Conservation (phyloP, 2,329 filamentous ascomycete species). For the Emmonsiellopsis sp. region DNA sequence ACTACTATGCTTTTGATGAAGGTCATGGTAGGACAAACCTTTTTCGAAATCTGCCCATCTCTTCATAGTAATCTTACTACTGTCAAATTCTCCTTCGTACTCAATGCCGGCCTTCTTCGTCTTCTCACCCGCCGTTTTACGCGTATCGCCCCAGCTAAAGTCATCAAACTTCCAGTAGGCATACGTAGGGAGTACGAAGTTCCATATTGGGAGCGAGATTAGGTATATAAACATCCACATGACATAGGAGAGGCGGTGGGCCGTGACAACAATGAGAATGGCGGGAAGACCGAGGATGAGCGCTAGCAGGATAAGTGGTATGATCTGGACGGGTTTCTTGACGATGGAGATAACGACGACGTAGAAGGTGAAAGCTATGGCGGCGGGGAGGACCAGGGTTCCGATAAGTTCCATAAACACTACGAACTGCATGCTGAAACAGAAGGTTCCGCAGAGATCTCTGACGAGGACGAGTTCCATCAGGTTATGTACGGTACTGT, state of each 20-base stretch:
- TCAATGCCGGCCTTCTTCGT: slow-evolving; percentile 78
- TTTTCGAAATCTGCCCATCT: slow-evolving; percentile 94
- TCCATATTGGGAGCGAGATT: slow-evolving; percentile 88
- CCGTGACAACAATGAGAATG: slow-evolving; percentile 83
- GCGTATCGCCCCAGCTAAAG: slow-evolving; percentile 97
- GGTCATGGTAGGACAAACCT: slow-evolving; percentile 34
- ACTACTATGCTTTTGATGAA: neutral
- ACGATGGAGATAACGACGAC: slow-evolving; percentile 84
- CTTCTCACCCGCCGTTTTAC: slow-evolving; percentile 87
- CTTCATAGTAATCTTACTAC: slow-evolving; percentile 99
- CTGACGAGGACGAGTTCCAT: slow-evolving; percentile 95
- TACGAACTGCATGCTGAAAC: slow-evolving; percentile 99
- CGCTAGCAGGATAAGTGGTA: slow-evolving; percentile 78
- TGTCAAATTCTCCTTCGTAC: slow-evolving; percentile 93
- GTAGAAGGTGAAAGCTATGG: slow-evolving; percentile 95
- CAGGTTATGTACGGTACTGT: slow-evolving; percentile 96
- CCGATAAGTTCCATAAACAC: slow-evolving; percentile 92
- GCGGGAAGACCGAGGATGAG: slow-evolving; percentile 91
- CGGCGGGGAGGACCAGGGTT: slow-evolving; percentile 87
- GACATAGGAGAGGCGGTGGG: slow-evolving; percentile 85
- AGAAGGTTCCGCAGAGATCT: slow-evolving; percentile 96
- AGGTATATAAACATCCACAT: slow-evolving; percentile 97
- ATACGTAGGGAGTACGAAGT: slow-evolving; percentile 87
- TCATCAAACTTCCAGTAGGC: slow-evolving; percentile 99
- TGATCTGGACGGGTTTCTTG: slow-evolving; percentile 65